Evolutionary conservation across 2,329 filamentous ascomycete genomes (phyloP), one percentile per base, ranked within the genome.

Genomic region (Xenoacremonium recifei): DNA sequence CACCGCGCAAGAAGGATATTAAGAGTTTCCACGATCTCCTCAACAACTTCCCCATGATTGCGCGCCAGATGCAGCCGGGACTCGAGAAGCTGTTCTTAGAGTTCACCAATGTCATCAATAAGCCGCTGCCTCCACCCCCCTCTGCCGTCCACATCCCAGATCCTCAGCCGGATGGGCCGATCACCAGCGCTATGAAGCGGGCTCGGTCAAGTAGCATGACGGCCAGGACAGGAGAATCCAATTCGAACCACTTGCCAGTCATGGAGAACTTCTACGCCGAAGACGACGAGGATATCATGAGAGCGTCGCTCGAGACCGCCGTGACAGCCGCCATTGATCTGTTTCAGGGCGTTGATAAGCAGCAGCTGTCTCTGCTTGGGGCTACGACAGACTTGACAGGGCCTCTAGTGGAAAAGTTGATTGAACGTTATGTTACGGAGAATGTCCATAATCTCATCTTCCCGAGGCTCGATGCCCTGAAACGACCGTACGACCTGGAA

Each of bases 311-410:
- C 12, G 93, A 99, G 66, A 95, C 88, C 2, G 91, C 92, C 2
- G 88, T 99, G 10, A 96, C 89, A 9, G 81, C 87, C 9, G 93
- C 91, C 0, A 97, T 99, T 52, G 93, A 99, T 58, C 76, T 97
- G 1, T 99, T 99, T 53, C 92, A 97, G 58, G 84, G 84, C 45
- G 92, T 99, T 5, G 93, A 99, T 62, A 96, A 96, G 63, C 89
- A 95, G 57, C 93, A 97, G 58, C 72, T 99, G 20, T 96, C 92
- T 3, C 76, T 95, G 25, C 75, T 99, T 4, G 93, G 91, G 15
- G 88, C 91, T 4, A 96, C 90, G 2, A 99, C 95, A 3, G 90
- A 96, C 60, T 70, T 99, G 38, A 97, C 93, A 0, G 92, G 93
- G 0, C 89, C 91, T 2, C 71, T 95, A 7, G 91, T 99, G 2